phyloP scores from a whole-genome alignment of 1,284 basidiomycete genomes.

The Irpex rosettiformis region DNA sequence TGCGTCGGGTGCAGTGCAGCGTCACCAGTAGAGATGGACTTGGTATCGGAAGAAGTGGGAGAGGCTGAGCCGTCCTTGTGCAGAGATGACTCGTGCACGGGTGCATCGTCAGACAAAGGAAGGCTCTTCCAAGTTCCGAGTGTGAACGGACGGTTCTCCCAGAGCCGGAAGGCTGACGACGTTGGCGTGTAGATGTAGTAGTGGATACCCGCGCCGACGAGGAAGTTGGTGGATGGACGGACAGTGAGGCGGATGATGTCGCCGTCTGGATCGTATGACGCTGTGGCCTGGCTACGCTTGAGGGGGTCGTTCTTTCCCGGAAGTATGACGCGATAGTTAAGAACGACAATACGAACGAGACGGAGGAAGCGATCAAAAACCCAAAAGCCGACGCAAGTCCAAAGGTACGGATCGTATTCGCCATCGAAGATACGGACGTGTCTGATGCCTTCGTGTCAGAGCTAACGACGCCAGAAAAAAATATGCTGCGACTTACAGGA shows the following conservation, averaged over 20 bases:
- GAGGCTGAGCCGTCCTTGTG: background rate
- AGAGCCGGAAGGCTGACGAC: background rate
- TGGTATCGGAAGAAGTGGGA: background rate
- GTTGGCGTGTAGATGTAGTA: constrained; percentile 1
- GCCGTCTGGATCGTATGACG: background rate
- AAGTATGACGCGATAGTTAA: background rate
- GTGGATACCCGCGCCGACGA: background rate
- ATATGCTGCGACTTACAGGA: background rate
- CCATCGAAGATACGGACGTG: background rate
- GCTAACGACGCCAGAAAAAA: background rate
- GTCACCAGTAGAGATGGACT: background rate
- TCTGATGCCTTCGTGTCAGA: background rate
- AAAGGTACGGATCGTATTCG: background rate
- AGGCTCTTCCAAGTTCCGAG: background rate
- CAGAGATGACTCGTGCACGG: background rate
- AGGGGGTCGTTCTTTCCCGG: background rate
- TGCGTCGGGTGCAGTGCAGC: background rate
- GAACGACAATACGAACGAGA: background rate
- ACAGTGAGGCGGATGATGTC: background rate
- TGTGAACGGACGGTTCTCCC: background rate
- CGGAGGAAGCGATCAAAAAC: background rate
- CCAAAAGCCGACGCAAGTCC: background rate
- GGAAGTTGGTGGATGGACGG: background rate
- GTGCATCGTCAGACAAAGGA: background rate
- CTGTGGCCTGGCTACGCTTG: background rate